A percentile compares a stretch with the other conserved stretches of the same genome.
Evolutionary conservation across 2,329 filamentous ascomycete genomes (phyloP).

Genomic region (Monosporascus sp.): DNA sequence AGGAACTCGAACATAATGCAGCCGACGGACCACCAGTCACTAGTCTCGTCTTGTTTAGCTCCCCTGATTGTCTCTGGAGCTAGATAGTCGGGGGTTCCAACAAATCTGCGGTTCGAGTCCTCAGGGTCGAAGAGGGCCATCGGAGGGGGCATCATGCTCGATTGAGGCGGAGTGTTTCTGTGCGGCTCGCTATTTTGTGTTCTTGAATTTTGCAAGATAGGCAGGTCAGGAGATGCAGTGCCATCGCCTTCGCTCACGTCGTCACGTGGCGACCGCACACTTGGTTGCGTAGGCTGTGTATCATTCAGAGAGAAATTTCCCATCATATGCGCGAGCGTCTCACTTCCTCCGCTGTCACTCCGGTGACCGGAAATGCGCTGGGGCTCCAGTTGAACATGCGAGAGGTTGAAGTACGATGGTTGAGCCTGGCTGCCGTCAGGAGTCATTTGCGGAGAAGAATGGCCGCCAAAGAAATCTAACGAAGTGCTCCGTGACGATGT

Average conservation of each 20-base stretch:
- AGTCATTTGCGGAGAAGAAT: slow-evolving; percentile 78
- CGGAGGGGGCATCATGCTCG: slow-evolving; percentile 78
- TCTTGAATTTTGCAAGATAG: slow-evolving; percentile 52
- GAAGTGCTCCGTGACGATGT: slow-evolving; percentile 90
- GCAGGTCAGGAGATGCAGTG: slow-evolving; percentile 72
- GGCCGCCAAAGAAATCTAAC: slow-evolving; percentile 73
- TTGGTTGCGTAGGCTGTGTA: slow-evolving; percentile 39
- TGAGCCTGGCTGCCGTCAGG: slow-evolving; percentile 73
- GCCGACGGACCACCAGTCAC: slow-evolving; percentile 99
- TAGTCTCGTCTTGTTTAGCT: slow-evolving; percentile 92
- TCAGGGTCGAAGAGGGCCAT: slow-evolving; percentile 95
- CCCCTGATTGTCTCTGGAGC: slow-evolving; percentile 96
- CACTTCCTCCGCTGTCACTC: slow-evolving; percentile 90
- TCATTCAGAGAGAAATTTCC: slow-evolving; percentile 72
- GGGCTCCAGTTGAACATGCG: slow-evolving; percentile 53
- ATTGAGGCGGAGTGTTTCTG: slow-evolving; percentile 57
- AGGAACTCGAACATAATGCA: slow-evolving; percentile 97
- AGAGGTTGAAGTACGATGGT: slow-evolving; percentile 87
- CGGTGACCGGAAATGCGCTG: slow-evolving; percentile 73
- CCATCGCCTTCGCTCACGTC: slow-evolving; percentile 69
- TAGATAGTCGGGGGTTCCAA: slow-evolving; percentile 94
- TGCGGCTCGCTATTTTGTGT: slow-evolving; percentile 45
- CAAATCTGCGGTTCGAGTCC: slow-evolving; percentile 87
- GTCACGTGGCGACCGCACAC: slow-evolving; percentile 59
- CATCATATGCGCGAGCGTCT: slow-evolving; percentile 78